phyloP scores from a whole-genome alignment of 805 yeast genomes.

The Metschnikowia proteae region DNA sequence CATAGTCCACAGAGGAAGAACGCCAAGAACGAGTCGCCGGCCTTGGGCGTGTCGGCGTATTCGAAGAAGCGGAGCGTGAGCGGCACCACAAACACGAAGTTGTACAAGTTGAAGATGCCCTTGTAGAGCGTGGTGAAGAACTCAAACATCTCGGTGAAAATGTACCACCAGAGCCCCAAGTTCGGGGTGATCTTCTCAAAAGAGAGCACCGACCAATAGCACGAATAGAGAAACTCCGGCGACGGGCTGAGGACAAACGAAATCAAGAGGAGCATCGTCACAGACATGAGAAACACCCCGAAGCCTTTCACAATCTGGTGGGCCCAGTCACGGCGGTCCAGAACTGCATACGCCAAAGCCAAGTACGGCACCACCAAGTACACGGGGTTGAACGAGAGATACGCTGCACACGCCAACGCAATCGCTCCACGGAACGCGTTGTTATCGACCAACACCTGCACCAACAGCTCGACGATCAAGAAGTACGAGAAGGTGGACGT shows the following conservation, averaged over 20 bases:
- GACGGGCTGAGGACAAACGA: constrained; percentile 35
- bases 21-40: constrained; percentile 58
- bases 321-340: constrained; percentile 13
- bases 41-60: constrained; percentile 17
- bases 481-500: constrained; percentile 59
- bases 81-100: constrained; percentile 66
- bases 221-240: constrained; percentile 37
- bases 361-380: constrained; percentile 59
- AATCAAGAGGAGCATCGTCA: constrained; percentile 26
- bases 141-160: constrained; percentile 92
- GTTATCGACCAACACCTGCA: constrained; percentile 40
- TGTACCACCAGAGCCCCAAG: constrained; percentile 98
- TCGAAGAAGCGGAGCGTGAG: constrained; percentile 61
- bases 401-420: constrained; percentile 58
- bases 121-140: constrained; percentile 80
- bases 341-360: constrained; percentile 28
- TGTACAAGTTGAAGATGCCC: constrained; percentile 76
- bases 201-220: constrained; percentile 53
- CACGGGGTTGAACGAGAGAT: constrained; percentile 60
- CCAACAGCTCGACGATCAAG: constrained; percentile 46
- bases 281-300: constrained; percentile 13
- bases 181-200: constrained; percentile 81
- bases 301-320: constrained; percentile 8
- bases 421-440: constrained; percentile 45
- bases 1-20: constrained; percentile 39